A percentile compares a stretch with the other conserved stretches of the same genome.
These are phyloP conservation scores for Euphrasia arctica DNA, from an alignment of 305 asterid species.

Conservation along the genomic window DNA sequence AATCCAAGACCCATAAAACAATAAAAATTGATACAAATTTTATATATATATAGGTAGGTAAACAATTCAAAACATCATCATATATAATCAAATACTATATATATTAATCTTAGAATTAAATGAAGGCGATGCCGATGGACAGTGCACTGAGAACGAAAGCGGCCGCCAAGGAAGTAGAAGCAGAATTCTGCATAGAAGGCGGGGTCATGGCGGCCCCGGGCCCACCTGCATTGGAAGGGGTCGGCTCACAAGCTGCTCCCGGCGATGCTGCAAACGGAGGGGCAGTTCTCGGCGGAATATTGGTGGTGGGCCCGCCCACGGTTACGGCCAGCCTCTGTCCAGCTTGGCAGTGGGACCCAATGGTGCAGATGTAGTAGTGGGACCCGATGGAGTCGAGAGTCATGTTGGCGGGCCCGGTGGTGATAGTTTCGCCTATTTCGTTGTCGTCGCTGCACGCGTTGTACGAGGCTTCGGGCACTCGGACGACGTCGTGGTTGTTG, in stretches of 20 bases:
- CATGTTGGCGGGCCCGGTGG: slow-evolving; percentile 40
- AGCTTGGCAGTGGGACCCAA: slow-evolving; percentile 38
- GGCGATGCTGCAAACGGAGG: slow-evolving; percentile 15
- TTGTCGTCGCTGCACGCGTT: slow-evolving; percentile 36
- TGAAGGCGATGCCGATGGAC: slow-evolving; percentile 16
- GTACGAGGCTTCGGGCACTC: slow-evolving; percentile 39
- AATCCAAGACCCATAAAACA: no score
- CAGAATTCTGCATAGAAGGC: slow-evolving; percentile 23
- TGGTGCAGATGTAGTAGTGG: slow-evolving; percentile 47
- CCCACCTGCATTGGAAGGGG: slow-evolving; percentile 7
- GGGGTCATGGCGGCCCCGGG: neutral
- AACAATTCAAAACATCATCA: neutral
- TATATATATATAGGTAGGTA: no score
- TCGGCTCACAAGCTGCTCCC: no score
- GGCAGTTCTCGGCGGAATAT: slow-evolving; percentile 22
- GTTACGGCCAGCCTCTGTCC: slow-evolving; percentile 47
- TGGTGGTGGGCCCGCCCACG: slow-evolving; percentile 20
- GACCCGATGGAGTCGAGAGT: slow-evolving; percentile 41
- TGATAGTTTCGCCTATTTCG: slow-evolving; percentile 29
- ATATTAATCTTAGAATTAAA: slow-evolving; percentile 12
- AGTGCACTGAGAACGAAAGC: slow-evolving; percentile 18
- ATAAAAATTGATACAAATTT: no score
- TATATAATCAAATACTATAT: neutral
- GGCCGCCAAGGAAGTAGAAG: slow-evolving; percentile 19
- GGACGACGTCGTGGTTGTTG: slow-evolving; percentile 34